Evolutionary conservation across 352 stramenopile species (phyloP), one percentile per base, ranked within the genome.

Genomic region (Achlya hypogyna): DNA sequence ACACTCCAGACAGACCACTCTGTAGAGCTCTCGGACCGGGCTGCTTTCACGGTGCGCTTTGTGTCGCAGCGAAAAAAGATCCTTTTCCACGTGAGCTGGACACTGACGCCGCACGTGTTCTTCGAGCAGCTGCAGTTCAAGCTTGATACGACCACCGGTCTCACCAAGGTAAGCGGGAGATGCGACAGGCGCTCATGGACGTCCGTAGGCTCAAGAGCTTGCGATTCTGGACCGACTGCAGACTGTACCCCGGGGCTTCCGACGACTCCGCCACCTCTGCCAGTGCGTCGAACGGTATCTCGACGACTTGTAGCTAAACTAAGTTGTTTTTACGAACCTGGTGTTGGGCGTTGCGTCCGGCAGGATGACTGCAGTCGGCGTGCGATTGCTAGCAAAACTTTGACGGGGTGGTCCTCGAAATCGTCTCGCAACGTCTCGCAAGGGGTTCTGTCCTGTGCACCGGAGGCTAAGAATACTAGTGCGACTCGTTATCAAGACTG

Each of bases 141-240:
- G 20, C 20, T 67, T 18, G 18, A 6, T 16, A 34, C 25, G 9
- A 34, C 34, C n/a, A 40, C 51, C 10, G 60, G 60, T 22, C 12
- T 20, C 16, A 25, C 60, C 5, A 67, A 59, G 60, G 60, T 67
- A 67, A 22, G 40, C 53, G n/a, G 16, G 34, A 20, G 9, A 31
- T 4, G 29, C 4, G 22, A 66, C 4, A 6, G 23, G 16, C 14
- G 35, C 20, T 63, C n/a, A 32, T 54, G 42, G 20, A 23, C 10
- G 23, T 45, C 16, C 31, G 12, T 28, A 58, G 29, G 32, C 32
- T 1, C n/a, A 47, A 25, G 60, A 67, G 22, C 28, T 59, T 16
- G 28, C n/a, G 20, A 56, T 56, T 38, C 25, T 56, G 25, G 38
- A 49, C 18, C 38, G 42, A 23, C 40, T 67, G 29, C 18, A 67